These are phyloP conservation scores for Hymenoscyphus albidus DNA, from an alignment of 2,329 filamentous ascomycete species.

Conservation along the genomic window DNA sequence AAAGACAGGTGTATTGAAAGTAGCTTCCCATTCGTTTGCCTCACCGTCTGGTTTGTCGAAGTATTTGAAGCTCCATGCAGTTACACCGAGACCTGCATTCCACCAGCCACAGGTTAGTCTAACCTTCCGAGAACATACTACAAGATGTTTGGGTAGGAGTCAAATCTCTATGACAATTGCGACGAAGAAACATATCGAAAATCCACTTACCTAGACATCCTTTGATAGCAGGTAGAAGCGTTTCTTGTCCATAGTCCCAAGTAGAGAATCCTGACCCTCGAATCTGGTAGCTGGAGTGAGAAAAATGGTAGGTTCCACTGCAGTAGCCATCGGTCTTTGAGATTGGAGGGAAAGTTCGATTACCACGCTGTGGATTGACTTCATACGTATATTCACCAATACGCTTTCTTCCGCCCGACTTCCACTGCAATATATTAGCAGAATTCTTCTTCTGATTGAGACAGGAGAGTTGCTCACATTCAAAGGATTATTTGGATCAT, in stretches of 20 bases:
- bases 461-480: neutral
- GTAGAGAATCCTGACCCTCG: neutral
- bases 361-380: neutral
- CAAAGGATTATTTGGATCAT: neutral
- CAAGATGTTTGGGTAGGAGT: neutral
- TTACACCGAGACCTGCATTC: neutral
- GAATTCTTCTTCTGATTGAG: too few species aligned
- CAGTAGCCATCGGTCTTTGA: neutral
- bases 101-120: neutral
- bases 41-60: neutral
- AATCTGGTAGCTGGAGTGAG: neutral
- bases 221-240: neutral
- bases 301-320: neutral
- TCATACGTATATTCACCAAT: neutral
- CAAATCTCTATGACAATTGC: neutral
- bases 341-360: neutral
- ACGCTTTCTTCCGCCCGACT: neutral
- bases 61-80: neutral
- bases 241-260: neutral
- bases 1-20: neutral
- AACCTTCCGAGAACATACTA: neutral
- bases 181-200: neutral
- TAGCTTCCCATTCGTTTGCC: neutral
- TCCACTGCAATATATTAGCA: neutral
- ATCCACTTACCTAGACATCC: neutral